Conservation (phyloP, 495 filamentous ascomycete species). For the Terfezia claveryi region DNA sequence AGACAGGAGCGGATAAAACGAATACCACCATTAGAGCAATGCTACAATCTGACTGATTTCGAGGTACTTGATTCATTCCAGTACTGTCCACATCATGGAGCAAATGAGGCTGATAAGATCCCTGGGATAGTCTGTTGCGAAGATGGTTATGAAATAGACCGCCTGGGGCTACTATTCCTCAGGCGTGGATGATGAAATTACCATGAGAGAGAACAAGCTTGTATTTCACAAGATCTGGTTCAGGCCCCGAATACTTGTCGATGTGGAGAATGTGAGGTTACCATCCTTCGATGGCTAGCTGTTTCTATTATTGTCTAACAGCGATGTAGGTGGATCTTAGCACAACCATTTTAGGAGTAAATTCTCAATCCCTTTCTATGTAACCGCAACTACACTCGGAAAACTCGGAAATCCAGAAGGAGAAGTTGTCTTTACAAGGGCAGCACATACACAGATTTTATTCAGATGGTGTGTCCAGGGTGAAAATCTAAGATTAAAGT, state of each 20-base stretch:
- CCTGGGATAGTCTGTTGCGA: constrained; percentile 38
- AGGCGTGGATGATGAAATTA: constrained; percentile 94
- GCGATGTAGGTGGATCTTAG: constrained; percentile 39
- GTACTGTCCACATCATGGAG: too few relatives aligned
- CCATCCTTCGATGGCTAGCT: background rate
- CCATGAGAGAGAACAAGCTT: constrained; percentile 85
- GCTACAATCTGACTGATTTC: constrained; percentile 90
- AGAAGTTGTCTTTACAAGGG: constrained; percentile 48
- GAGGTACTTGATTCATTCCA: constrained; percentile 24
- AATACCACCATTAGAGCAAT: constrained; percentile 70
- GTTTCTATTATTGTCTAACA: background rate
- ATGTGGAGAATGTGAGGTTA: constrained; percentile 40
- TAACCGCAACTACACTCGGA: constrained; percentile 54
- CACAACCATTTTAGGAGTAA: constrained; percentile 80
- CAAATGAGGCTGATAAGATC: background rate
- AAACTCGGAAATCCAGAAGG: constrained; percentile 56
- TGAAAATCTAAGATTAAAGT: too few relatives aligned
- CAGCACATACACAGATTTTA: constrained; percentile 65
- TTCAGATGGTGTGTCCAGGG: constrained; percentile 81
- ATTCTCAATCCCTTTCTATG: constrained; percentile 49
- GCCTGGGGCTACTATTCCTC: constrained; percentile 96
- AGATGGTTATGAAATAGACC: constrained; percentile 72
- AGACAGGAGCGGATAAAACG: constrained; percentile 49
- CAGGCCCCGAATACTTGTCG: constrained; percentile 59
- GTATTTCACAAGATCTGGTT: constrained; percentile 98